phyloP scores from a whole-genome alignment of 2,329 filamentous ascomycete genomes.

The Rutstroemia sp. region DNA sequence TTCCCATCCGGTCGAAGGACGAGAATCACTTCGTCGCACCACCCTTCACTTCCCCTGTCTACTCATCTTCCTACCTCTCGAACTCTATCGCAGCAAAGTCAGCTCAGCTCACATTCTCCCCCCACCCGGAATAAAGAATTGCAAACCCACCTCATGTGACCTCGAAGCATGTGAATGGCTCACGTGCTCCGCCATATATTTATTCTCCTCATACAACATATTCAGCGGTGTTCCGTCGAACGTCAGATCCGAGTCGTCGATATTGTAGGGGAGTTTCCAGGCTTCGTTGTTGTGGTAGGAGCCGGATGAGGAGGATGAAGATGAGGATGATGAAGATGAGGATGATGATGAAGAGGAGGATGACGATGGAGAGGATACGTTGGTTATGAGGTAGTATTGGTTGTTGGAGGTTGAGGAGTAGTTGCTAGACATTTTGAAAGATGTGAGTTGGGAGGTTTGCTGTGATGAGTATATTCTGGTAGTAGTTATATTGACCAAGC shows the following conservation, averaged over 20 bases:
- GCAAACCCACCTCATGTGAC: background rate
- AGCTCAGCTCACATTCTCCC: no score
- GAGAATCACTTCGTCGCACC: no score
- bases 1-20: no score
- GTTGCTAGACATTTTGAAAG: constrained; percentile 1
- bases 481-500: background rate
- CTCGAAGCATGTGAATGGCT: background rate
- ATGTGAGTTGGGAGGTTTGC: background rate
- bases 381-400: constrained; percentile 17
- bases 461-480: background rate
- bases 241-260: constrained; percentile 25
- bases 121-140: no score
- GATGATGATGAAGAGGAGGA: background rate
- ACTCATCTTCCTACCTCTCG: no score
- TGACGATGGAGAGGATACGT: background rate
- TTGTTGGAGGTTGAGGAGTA: background rate
- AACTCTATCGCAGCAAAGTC: no score
- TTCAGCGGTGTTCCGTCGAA: constrained; percentile 28
- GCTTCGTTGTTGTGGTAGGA: constrained; percentile 1
- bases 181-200: constrained; percentile 14
- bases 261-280: constrained; percentile 22
- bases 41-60: no score
- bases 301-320: no score
- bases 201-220: constrained; percentile 26
- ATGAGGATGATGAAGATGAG: background rate